Conservation (phyloP, 352 stramenopile genomes). For the Globisporangium lucens region DNA sequence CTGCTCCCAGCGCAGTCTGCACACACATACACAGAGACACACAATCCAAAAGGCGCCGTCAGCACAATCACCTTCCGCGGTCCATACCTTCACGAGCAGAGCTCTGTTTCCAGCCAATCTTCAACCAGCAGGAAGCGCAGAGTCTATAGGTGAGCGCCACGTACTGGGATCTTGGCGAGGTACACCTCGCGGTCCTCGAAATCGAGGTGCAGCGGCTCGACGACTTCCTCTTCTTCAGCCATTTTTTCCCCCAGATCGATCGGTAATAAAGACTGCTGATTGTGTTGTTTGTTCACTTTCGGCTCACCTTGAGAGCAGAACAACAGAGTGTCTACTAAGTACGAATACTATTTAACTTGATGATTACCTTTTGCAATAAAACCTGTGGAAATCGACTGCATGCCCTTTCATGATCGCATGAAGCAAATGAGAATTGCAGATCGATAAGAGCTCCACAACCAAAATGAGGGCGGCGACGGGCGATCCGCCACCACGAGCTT, state of each 20-base stretch:
- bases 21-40: background rate
- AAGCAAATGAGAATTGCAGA: background rate
- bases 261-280: conserved; percentile 4
- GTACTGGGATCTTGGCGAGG: conserved; percentile 82
- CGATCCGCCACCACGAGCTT: background rate
- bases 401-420: background rate
- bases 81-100: background rate
- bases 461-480: background rate
- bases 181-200: conserved; percentile 87
- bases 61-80: background rate
- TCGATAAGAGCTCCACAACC: background rate
- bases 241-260: conserved; percentile 25
- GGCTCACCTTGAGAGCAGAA: background rate
- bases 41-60: conserved; percentile 6
- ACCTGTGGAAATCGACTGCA: background rate
- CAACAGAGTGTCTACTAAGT: background rate
- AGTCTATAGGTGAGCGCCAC: background rate
- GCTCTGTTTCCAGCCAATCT: background rate
- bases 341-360: background rate
- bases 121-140: background rate
- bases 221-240: conserved; percentile 85
- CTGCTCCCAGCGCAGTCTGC: conserved; percentile 63
- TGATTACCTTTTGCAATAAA: too few species aligned
- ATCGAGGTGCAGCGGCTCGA: conserved; percentile 87
- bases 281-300: background rate